Evolutionary conservation across 2,329 filamentous ascomycete species (phyloP), one percentile per base, ranked within the genome.

Genomic region (Dactylellina parvicollis): DNA sequence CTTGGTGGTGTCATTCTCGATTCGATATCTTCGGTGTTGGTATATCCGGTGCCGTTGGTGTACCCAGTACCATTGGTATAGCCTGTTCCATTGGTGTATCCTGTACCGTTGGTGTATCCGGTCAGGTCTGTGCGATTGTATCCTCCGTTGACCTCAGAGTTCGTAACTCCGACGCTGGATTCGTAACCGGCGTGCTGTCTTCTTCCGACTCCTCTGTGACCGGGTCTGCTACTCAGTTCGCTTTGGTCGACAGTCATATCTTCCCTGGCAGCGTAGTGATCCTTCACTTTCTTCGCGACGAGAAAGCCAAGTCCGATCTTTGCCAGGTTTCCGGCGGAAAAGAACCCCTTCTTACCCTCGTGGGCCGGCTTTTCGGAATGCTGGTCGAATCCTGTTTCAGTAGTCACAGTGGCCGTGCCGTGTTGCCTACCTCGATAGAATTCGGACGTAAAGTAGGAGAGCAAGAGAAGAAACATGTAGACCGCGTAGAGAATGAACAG

Each of bases 401-500:
- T 74, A 7, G 70, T 74, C 2, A 74, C 70, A 9, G 70, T 74
- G 12, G 61, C 70, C 1, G 70, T 66, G 1, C 61, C 60, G 40
- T 74, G 70, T 26, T 74, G 70, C 16, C 70, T 66, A 16, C 62
- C 67, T 18, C 70, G 70, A 42, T 67, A 74, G 62, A 74, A 96
- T 75, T 89, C 90, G 32, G 96, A 83, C 62, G 94, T 83, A 77
- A 98, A 96, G 81, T 92, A 97, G 12, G 88, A 75, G 1, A 92
- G 78, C 14, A 97, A 76, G 32, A 97, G 82, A 16, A 90, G 84
- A 26, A 87, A 86, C 80, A 90, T 89, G 84, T 90, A 94, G 0
- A 98, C 75, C 0, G 93, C 86, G 78, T 90, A 99, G 2, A 98
- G 83, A 57, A 99, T 88, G 80, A 98, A 99, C 2, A 93, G 85